Conservation (phyloP, 2,329 filamentous ascomycete species). For the Aspergillus sp. region DNA sequence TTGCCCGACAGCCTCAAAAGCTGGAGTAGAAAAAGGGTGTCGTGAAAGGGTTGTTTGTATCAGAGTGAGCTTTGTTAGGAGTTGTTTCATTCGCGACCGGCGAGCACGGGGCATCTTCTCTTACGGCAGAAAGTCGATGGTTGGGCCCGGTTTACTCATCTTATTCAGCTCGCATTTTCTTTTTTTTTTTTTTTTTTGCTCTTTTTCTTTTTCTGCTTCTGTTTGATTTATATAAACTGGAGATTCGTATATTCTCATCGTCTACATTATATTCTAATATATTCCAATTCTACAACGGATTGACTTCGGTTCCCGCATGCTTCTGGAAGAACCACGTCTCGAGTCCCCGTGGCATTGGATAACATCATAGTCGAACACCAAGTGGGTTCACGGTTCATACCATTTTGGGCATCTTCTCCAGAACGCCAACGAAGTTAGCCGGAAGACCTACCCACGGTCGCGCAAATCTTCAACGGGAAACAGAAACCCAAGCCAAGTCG, state of each 20-base stretch:
- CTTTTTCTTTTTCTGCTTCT: neutral
- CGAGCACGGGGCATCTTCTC: neutral
- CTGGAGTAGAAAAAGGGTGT: conserved; percentile 4
- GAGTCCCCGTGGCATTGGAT: neutral
- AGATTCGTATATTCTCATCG: neutral
- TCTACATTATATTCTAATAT: too few species aligned
- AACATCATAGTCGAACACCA: neutral
- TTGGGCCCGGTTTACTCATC: neutral
- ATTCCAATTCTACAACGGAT: too few species aligned
- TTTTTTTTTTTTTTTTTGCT: neutral
- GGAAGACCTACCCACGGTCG: neutral
- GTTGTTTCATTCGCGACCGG: conserved; percentile 4
- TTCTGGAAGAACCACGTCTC: too few species aligned
- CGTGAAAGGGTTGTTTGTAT: conserved; percentile 5
- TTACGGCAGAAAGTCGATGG: neutral
- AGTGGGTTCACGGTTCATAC: neutral
- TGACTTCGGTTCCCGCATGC: too few species aligned
- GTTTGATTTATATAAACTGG: neutral
- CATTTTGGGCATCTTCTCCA: neutral
- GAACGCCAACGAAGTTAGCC: neutral
- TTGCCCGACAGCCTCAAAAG: conserved; percentile 15
- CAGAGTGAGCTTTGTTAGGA: conserved; percentile 2
- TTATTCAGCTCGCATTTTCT: neutral
- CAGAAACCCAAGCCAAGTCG: neutral
- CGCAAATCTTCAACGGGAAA: neutral